These are phyloP conservation scores for Marvania coccoides DNA, from an alignment of 139 green algal species.

Conservation along the genomic window DNA sequence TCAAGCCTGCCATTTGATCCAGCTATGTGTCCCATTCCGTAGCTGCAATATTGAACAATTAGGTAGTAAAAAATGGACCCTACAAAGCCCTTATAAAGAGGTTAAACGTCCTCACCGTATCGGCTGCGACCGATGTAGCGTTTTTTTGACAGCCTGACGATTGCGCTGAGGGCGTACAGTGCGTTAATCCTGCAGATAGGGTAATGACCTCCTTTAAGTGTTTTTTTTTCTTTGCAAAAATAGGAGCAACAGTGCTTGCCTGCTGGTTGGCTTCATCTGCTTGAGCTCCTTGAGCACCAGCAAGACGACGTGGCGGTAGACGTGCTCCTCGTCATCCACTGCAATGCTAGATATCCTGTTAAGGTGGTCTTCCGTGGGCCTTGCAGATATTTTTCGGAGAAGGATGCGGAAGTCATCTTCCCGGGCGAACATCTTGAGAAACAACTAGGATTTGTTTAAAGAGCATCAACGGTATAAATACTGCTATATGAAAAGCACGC, in stretches of 20 bases:
- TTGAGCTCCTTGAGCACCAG: conserved; percentile 36
- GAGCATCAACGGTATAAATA: no score
- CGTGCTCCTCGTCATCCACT: conserved; percentile 32
- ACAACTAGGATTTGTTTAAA: not conserved
- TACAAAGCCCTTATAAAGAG: no score
- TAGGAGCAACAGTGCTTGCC: not conserved
- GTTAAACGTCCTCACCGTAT: not conserved
- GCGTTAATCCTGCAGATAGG: conserved; percentile 24
- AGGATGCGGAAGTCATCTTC: conserved; percentile 31
- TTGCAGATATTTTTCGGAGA: conserved; percentile 23
- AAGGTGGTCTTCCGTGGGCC: conserved; percentile 19
- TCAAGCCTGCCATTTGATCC: not conserved
- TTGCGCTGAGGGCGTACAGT: conserved; percentile 34
- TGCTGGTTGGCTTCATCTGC: not conserved
- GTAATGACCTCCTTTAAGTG: not conserved
- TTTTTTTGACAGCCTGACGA: conserved; percentile 10
- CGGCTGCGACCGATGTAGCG: not conserved
- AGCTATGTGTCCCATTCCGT: not conserved
- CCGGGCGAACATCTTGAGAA: conserved; percentile 1
- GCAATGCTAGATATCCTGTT: conserved; percentile 26
- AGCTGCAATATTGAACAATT: conserved; percentile 1
- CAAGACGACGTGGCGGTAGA: conserved; percentile 21
- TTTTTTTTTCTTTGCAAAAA: not conserved
- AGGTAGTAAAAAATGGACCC: not conserved
- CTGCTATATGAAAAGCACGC: no score